phyloP scores from a whole-genome alignment of 371 early-diverging fungal genomes.

The Lichtheimia ornata region DNA sequence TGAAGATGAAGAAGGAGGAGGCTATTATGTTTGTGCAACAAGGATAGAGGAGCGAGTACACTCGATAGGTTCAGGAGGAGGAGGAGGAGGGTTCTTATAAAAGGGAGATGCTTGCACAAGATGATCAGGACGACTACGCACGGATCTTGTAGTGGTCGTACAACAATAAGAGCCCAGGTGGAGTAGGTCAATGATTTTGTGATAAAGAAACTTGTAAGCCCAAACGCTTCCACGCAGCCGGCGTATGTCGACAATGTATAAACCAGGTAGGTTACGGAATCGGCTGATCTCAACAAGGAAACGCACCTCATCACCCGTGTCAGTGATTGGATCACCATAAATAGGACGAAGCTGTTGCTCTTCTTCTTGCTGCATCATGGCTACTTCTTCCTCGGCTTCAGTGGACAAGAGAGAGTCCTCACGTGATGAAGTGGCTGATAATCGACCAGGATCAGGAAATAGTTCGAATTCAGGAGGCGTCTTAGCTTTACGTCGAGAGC shows the following conservation, averaged over 20 bases:
- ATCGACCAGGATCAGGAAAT: constrained; percentile 16
- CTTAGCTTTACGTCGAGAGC: constrained; percentile 15
- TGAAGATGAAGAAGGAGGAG: too few species aligned
- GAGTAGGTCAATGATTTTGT: constrained; percentile 48
- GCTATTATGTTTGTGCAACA: too few species aligned
- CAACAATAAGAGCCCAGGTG: too few species aligned
- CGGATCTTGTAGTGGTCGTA: too few species aligned
- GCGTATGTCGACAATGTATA: constrained; percentile 87
- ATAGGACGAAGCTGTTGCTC: constrained; percentile 53
- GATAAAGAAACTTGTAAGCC: constrained; percentile 90
- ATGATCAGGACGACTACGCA: too few species aligned
- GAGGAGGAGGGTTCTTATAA: too few species aligned
- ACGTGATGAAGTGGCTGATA: constrained; percentile 9
- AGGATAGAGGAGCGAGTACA: too few species aligned
- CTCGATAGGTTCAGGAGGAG: too few species aligned
- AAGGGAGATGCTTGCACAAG: too few species aligned
- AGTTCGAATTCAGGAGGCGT: background rate
- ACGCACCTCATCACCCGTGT: constrained; percentile 77
- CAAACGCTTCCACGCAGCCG: constrained; percentile 86
- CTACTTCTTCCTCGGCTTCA: too few species aligned
- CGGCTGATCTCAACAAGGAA: constrained; percentile 86
- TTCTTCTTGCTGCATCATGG: background rate
- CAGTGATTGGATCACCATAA: constrained; percentile 90
- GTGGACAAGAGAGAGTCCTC: background rate
- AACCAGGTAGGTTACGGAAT: constrained; percentile 80